Evolutionary conservation across 768 basidiomycete species (phyloP), one percentile per base, ranked within the genome.

Genomic region (Boletus rufocinnamomeus): DNA sequence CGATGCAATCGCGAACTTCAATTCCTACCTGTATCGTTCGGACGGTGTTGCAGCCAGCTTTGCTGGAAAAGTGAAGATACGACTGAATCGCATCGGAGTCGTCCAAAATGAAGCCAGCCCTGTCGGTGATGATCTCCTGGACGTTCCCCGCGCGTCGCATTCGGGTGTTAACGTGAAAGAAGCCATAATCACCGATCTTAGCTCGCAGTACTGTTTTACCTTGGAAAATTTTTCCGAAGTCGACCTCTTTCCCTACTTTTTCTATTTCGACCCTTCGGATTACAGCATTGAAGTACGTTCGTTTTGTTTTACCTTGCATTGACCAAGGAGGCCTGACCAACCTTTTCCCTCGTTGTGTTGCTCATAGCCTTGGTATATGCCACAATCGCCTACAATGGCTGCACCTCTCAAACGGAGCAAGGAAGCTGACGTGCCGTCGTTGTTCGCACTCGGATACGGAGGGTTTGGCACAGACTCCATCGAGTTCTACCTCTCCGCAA

Each of bases 231-330:
- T 0, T 17, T 68, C 66, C 30, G 48, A 59, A 0, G 55, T 54
- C 50, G 59, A 66, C 37, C 55, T 68, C 0, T 67, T 65, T 16
- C 66, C 66, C 19, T 67, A 68, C 54, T 27, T 67, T n/a, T 67
- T 68, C 58, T 67, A 64, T 35, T 65, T 67, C 25, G 66, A 67
- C 14, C 66, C 66, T 10, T 62, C 56, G 4, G 66, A 68, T 43
- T 68, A 67, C 10, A 45, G 57, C 25, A 7, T 67, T 10, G 52
- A 62, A 10, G 66, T 68, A 6, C 30, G 57, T 65, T 9, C 9
- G 0, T 44, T 21, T 25, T 11, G 11, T 48, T 44, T 13, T 10
- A 23, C 16, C 38, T 8, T 21, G 48, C 17, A 5, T 56, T 10
- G 13, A 52, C 16, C 8, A 27, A 30, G 9, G 3, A 6, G 4